These are phyloP conservation scores for Laburnicola sp. DNA, from an alignment of 2,329 filamentous ascomycete species.

Conservation along the genomic window DNA sequence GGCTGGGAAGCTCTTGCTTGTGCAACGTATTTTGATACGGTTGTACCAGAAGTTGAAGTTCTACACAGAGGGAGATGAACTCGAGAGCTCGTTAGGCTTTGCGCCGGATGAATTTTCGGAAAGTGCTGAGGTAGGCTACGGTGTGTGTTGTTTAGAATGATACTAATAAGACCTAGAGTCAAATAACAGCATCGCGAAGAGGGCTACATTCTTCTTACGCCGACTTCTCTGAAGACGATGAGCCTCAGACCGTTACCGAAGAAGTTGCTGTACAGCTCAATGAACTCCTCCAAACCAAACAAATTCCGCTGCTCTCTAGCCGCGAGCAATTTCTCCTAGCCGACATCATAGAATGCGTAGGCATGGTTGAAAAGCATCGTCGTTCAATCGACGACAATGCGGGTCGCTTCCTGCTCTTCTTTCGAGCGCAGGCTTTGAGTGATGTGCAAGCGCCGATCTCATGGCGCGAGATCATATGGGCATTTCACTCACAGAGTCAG, in stretches of 20 bases:
- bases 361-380: constrained; percentile 81
- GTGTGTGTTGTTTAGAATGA: not conserved
- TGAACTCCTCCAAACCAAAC: constrained; percentile 73
- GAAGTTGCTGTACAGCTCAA: constrained; percentile 70
- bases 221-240: constrained; percentile 58
- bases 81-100: constrained; percentile 76
- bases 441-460: constrained; percentile 64
- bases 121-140: constrained; percentile 49
- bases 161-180: constrained; percentile 31
- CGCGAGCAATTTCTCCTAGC: constrained; percentile 85
- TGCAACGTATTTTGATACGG: constrained; percentile 71
- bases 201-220: constrained; percentile 57
- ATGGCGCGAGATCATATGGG: constrained; percentile 80
- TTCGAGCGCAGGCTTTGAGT: constrained; percentile 77
- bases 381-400: constrained; percentile 90
- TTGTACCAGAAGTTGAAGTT: constrained; percentile 80
- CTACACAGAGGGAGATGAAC: constrained; percentile 74
- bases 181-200: constrained; percentile 50
- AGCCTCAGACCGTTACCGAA: constrained; percentile 70
- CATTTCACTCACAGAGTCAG: constrained; percentile 81
- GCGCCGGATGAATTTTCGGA: constrained; percentile 53
- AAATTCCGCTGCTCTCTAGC: constrained; percentile 78
- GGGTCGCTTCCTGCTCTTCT: constrained; percentile 83
- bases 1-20: constrained; percentile 71
- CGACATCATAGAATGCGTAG: constrained; percentile 81